Evolutionary conservation across 2,329 filamentous ascomycete genomes (phyloP).

Genomic region (Phaeophleospora eucalypticola): DNA sequence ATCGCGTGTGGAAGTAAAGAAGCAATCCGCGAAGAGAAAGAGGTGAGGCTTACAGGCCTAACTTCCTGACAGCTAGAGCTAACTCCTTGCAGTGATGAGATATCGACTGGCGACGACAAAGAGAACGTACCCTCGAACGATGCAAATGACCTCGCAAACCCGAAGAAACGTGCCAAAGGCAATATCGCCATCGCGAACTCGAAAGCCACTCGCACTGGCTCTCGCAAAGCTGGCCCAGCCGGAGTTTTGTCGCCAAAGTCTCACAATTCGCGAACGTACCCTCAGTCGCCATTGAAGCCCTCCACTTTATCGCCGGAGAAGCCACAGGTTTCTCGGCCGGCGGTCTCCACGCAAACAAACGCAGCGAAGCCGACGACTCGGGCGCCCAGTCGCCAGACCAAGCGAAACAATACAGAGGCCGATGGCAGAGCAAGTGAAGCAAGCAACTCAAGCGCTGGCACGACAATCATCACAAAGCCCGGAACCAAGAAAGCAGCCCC

Average conservation of each 20-base stretch:
- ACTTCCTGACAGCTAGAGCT: conserved; percentile 5
- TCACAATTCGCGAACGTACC: conserved; percentile 68
- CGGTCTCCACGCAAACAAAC: conserved; percentile 7
- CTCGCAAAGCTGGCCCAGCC: conserved; percentile 33
- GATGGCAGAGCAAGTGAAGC: conserved; percentile 47
- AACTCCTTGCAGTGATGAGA: conserved; percentile 53
- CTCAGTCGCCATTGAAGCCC: conserved; percentile 46
- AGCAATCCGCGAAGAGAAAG: conserved; percentile 17
- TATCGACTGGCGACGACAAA: conserved; percentile 62
- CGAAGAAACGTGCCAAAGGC: conserved; percentile 60
- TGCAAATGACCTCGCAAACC: conserved; percentile 51
- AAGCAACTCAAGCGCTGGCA: conserved; percentile 58
- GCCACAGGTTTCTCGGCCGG: conserved; percentile 36
- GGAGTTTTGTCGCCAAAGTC: conserved; percentile 78
- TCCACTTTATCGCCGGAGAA: conserved; percentile 49
- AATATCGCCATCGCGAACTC: conserved; percentile 28
- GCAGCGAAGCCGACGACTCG: conserved; percentile 51
- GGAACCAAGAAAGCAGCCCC: conserved; percentile 19
- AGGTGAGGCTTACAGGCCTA: conserved; percentile 9
- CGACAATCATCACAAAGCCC: conserved; percentile 55
- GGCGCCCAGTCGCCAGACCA: conserved; percentile 58
- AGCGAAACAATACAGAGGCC: conserved; percentile 35
- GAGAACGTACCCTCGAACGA: conserved; percentile 61
- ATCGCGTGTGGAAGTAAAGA: conserved; percentile 12
- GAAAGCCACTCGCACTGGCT: conserved; percentile 31